Evolutionary conservation across 2,329 filamentous ascomycete species (phyloP).

Genomic region (Trichophyton mentagrophytes): DNA sequence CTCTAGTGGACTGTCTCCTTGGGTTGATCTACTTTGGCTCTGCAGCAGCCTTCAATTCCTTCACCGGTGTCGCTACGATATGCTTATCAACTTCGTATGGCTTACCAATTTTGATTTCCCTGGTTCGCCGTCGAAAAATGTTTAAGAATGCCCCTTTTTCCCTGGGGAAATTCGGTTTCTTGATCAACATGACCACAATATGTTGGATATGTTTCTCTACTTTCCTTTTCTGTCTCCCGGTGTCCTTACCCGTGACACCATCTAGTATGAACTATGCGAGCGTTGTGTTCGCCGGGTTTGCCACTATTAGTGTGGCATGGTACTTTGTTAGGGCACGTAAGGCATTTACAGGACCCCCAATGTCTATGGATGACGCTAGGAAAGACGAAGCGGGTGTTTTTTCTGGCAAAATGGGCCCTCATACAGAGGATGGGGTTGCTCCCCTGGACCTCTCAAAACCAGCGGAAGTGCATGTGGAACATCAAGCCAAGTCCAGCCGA

Average conservation of each 20-base stretch:
- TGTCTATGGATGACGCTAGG: conserved; percentile 19
- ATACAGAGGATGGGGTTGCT: conserved; percentile 22
- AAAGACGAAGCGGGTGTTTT: conserved; percentile 19
- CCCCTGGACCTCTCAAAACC: background rate
- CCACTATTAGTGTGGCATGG: conserved; percentile 47
- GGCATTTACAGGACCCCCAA: conserved; percentile 48
- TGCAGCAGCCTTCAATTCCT: conserved; percentile 63
- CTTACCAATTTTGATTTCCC: conserved; percentile 58
- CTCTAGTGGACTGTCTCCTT: conserved; percentile 54
- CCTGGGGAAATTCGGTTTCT: conserved; percentile 54
- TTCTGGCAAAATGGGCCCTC: conserved; percentile 20
- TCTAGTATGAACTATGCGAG: conserved; percentile 54
- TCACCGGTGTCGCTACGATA: conserved; percentile 69
- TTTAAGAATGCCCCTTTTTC: conserved; percentile 56
- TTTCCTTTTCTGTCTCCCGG: conserved; percentile 65
- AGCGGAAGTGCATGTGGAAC: background rate
- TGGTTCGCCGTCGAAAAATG: conserved; percentile 53
- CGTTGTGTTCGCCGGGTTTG: conserved; percentile 53
- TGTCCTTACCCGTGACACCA: conserved; percentile 45
- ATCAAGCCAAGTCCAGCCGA: background rate
- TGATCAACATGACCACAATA: conserved; percentile 56
- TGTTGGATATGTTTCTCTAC: conserved; percentile 58
- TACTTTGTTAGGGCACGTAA: conserved; percentile 51
- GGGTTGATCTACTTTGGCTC: conserved; percentile 71
- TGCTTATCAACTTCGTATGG: conserved; percentile 65